These are phyloP conservation scores for Erodium trifolium DNA, from an alignment of 441 rosid species.

Conservation along the genomic window DNA sequence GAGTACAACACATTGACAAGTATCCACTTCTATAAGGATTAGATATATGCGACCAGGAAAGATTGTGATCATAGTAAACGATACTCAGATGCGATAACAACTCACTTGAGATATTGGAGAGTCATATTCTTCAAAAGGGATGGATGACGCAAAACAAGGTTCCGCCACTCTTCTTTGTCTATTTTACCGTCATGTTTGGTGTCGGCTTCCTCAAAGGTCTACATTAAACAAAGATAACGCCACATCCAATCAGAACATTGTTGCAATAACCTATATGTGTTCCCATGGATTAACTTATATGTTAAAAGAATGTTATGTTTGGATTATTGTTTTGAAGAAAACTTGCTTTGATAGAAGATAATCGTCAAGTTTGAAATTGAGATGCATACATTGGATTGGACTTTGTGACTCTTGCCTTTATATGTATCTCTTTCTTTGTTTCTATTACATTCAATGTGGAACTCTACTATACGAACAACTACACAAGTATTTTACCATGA, in stretches of 20 bases:
- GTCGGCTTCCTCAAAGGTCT: constrained; percentile 96
- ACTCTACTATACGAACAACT: neutral
- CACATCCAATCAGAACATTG: neutral
- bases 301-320: neutral
- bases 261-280: neutral
- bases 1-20: neutral
- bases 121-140: constrained; percentile 62
- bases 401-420: no score
- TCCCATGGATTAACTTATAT: neutral
- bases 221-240: constrained; percentile 10
- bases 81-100: neutral
- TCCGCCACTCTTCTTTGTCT: constrained; percentile 95
- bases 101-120: constrained; percentile 42
- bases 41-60: no score
- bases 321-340: neutral
- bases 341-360: neutral
- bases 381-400: no score
- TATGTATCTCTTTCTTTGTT: no score
- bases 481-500: neutral
- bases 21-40: no score
- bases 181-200: constrained; percentile 89
- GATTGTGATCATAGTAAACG: no score
- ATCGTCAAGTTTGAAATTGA: neutral
- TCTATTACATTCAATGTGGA: no score
- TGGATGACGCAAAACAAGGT: constrained; percentile 75